Percentiles rank a stretch among this genome's conserved stretches.
These are phyloP conservation scores for Leishmania martiniquensis DNA, from an alignment of 208 protist genomes.

Conservation along the genomic window DNA sequence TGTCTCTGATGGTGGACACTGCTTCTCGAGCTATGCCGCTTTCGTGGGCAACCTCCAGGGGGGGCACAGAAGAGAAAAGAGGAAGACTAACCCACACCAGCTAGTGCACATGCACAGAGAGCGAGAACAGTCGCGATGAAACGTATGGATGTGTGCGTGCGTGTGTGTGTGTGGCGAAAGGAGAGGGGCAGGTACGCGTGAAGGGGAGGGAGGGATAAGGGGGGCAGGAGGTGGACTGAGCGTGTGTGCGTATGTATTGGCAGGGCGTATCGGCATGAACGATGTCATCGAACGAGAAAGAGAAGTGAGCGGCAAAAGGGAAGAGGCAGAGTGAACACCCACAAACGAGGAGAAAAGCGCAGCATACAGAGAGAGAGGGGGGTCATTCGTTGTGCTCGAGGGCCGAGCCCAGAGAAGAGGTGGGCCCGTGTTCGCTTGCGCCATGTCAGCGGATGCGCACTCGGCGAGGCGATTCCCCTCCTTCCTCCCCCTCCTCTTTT, in stretches of 20 bases:
- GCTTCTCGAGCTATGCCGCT: neutral
- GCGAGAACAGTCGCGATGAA: neutral
- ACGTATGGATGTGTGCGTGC: neutral
- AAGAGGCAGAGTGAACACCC: neutral
- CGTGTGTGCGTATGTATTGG: neutral
- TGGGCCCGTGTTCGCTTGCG: neutral
- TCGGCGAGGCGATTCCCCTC: neutral
- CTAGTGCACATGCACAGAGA: neutral
- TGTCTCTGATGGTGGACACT: neutral
- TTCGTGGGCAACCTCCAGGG: neutral
- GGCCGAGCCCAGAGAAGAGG: neutral
- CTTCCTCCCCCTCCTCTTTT: neutral
- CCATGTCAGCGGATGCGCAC: neutral
- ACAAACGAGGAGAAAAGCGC: constrained; percentile 8
- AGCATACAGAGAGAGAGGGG: neutral
- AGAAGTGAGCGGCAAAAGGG: neutral
- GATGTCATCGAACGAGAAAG: neutral
- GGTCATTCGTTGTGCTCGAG: no score
- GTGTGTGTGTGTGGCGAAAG: neutral
- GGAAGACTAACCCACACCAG: neutral
- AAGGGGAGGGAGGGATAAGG: neutral
- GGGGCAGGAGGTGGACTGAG: neutral
- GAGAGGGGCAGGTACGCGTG: neutral
- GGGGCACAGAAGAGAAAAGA: neutral
- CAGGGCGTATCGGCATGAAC: neutral